Evolutionary conservation across 2,329 filamentous ascomycete genomes (phyloP).

Genomic region (Cladophialophora chaetospira): DNA sequence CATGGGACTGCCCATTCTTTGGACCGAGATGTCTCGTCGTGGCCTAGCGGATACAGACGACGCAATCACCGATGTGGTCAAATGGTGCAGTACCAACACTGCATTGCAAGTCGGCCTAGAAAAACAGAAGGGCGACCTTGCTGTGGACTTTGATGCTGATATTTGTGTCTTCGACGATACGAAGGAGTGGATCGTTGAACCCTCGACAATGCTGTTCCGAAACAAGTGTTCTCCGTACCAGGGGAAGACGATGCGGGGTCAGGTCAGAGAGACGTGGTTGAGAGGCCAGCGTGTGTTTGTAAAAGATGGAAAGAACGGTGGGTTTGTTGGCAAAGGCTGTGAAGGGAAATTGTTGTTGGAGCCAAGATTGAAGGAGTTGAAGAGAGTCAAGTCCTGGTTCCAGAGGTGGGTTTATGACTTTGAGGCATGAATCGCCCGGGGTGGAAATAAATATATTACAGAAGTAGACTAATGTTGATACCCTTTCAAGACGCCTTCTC

Average conservation of each 20-base stretch:
- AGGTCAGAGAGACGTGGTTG: conserved; percentile 84
- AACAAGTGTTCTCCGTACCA: conserved; percentile 93
- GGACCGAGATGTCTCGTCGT: conserved; percentile 71
- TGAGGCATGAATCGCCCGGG: conserved; percentile 12
- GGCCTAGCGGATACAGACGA: conserved; percentile 49
- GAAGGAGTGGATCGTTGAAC: conserved; percentile 72
- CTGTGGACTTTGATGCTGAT: conserved; percentile 83
- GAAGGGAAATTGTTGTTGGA: conserved; percentile 45
- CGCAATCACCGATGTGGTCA: conserved; percentile 75
- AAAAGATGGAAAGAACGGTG: conserved; percentile 57
- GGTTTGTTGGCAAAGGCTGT: conserved; percentile 42
- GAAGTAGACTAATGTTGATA: background rate
- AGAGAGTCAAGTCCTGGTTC: conserved; percentile 30
- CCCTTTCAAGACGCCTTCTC: conserved; percentile 14
- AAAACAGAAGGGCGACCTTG: conserved; percentile 77
- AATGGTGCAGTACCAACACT: conserved; percentile 83
- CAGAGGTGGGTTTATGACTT: conserved; percentile 30
- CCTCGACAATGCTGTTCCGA: conserved; percentile 86
- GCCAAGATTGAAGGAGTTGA: conserved; percentile 31
- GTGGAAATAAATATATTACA: background rate
- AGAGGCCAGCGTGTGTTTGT: conserved; percentile 74
- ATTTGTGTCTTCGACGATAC: conserved; percentile 88
- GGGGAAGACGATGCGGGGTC: conserved; percentile 72
- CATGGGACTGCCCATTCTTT: conserved; percentile 85
- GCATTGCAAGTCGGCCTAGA: conserved; percentile 84